Base-by-base conservation (phyloP, 805 yeast genomes). In the Yarrowia alimentaria region DNA sequence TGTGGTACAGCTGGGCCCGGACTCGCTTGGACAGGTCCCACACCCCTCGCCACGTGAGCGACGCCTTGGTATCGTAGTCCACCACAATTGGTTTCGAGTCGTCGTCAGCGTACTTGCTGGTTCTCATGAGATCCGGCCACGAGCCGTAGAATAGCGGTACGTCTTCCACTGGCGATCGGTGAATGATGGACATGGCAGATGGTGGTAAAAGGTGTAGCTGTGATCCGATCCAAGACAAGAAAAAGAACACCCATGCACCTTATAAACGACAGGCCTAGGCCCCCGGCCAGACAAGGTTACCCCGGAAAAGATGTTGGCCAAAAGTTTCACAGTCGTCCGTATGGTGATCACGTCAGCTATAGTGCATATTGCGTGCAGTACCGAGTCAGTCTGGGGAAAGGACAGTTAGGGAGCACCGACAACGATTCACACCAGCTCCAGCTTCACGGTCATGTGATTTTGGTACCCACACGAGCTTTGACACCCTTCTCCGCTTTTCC, bases 321-420 rank as follows among this genome's bases (percentile, higher is more conserved):
- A n/a, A n/a, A n/a, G n/a, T n/a, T n/a, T n/a, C n/a, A n/a, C n/a
- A n/a, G n/a, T n/a, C n/a, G n/a, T n/a, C n/a, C n/a, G n/a, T n/a
- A n/a, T n/a, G n/a, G n/a, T n/a, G 12, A 43, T 33, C 50, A 43
- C 50, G 50, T 43, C 50, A 43, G 18, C 35, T 3, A 5, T 4
- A 13, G n/a, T 43, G 50, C 50, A 43, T 30, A 43, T 43, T 28
- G 22, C 50, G 50, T 30, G 50, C 35, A 43, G 50, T 10, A 13
- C 47, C 47, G 47, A 40, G 47, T 40, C 47, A 38, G 19, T 12
- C 9, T 22, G 25, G 10, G 25, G 10, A 7, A 22, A 22, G 25
- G 7, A n/a, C n/a, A n/a, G n/a, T n/a, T n/a, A n/a, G n/a, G n/a
- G n/a, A n/a, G n/a, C n/a, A n/a, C n/a, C n/a, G n/a, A n/a, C n/a